Evolutionary conservation across 2,329 filamentous ascomycete species (phyloP).

Genomic region (Trichothecium sympodiale): DNA sequence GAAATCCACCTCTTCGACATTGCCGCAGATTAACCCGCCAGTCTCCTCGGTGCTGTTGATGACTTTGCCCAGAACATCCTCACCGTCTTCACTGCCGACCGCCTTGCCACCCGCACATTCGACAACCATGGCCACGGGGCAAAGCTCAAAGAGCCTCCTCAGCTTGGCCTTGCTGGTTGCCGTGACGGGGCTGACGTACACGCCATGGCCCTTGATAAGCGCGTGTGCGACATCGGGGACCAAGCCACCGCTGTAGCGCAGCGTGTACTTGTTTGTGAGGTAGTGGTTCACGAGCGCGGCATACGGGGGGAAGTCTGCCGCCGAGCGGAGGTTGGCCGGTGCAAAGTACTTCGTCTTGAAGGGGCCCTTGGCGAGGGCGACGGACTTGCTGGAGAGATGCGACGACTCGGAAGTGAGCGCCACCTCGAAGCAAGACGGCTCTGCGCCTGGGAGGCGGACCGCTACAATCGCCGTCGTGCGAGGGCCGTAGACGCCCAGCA

Average conservation of each 20-base stretch:
- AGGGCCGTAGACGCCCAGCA: conserved; percentile 44
- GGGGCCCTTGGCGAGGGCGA: conserved; percentile 27
- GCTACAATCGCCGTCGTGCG: conserved; percentile 46
- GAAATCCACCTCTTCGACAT: conserved; percentile 31
- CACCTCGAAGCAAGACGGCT: conserved; percentile 39
- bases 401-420: conserved; percentile 20
- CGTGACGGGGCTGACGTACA: conserved; percentile 49
- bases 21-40: conserved; percentile 39
- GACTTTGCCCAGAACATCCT: conserved; percentile 25
- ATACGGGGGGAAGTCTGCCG: conserved; percentile 39
- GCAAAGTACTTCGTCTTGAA: conserved; percentile 47
- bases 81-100: conserved; percentile 34
- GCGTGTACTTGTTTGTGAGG: conserved; percentile 42
- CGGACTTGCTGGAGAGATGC: conserved; percentile 13
- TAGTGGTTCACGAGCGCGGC: conserved; percentile 35
- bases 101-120: conserved; percentile 49
- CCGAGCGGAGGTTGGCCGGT: conserved; percentile 48
- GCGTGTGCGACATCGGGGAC: conserved; percentile 51
- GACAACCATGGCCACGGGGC: conserved; percentile 46
- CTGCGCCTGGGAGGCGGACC: conserved; percentile 30
- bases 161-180: conserved; percentile 42
- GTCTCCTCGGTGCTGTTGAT: conserved; percentile 35
- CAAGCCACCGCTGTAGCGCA: conserved; percentile 49
- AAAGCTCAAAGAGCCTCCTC: conserved; percentile 46
- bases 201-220: conserved; percentile 48